Evolutionary conservation across 2,329 filamentous ascomycete species (phyloP).

Genomic region (Thelonectria rubi): DNA sequence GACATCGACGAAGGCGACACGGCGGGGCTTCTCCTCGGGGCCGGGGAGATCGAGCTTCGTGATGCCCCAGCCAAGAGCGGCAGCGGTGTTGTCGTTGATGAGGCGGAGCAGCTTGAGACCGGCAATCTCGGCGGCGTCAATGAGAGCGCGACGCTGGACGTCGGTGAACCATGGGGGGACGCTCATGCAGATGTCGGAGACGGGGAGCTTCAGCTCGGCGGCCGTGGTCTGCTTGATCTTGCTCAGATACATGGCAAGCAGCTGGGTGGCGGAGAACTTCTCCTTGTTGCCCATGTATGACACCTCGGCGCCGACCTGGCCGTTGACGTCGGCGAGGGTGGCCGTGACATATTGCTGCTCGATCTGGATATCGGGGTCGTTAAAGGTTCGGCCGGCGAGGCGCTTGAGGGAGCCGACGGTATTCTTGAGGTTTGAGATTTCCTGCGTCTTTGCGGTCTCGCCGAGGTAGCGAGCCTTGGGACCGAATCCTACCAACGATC

Average conservation of each 20-base stretch:
- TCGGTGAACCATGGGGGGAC: slow-evolving; percentile 98
- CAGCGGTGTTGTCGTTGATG: slow-evolving; percentile 98
- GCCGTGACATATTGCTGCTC: slow-evolving; percentile 93
- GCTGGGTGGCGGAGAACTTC: slow-evolving; percentile 92
- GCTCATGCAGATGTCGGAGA: slow-evolving; percentile 92
- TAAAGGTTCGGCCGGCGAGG: slow-evolving; percentile 84
- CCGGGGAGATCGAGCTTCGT: slow-evolving; percentile 93
- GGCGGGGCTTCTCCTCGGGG: slow-evolving; percentile 89
- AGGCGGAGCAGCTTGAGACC: slow-evolving; percentile 91
- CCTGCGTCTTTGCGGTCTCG: slow-evolving; percentile 96
- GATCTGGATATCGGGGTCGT: slow-evolving; percentile 90
- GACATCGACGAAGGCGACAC: slow-evolving; percentile 92
- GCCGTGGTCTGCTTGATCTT: slow-evolving; percentile 92
- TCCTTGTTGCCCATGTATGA: slow-evolving; percentile 94
- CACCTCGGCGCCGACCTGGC: slow-evolving; percentile 94
- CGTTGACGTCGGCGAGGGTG: slow-evolving; percentile 86
- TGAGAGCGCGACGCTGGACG: slow-evolving; percentile 84
- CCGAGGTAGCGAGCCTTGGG: slow-evolving; percentile 94
- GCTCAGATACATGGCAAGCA: slow-evolving; percentile 93
- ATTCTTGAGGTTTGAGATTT: slow-evolving; percentile 99
- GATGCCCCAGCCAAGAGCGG: slow-evolving; percentile 95
- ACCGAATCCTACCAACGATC: slow-evolving; percentile 93
- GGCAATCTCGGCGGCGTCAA: slow-evolving; percentile 93
- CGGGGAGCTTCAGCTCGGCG: slow-evolving; percentile 87
- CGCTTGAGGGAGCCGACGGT: slow-evolving; percentile 93